These are phyloP conservation scores for Xylariaceae sp. DNA, from an alignment of 2,329 filamentous ascomycete species.

Conservation along the genomic window DNA sequence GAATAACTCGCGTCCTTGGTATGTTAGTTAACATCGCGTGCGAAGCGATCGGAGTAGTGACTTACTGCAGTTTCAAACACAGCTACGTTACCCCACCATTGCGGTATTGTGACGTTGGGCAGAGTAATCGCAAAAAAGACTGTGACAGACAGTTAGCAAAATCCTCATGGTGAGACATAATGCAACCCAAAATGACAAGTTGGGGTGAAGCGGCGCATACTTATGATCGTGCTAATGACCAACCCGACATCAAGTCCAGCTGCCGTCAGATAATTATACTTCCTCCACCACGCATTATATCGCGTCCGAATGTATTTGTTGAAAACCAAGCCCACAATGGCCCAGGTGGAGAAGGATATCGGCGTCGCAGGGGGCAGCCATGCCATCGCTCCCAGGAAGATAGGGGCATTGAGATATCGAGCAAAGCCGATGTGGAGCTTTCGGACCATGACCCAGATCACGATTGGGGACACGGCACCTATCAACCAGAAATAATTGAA, in stretches of 20 bases:
- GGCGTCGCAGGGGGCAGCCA: slow-evolving; percentile 59
- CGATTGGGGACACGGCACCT: slow-evolving; percentile 46
- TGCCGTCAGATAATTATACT: slow-evolving; percentile 41
- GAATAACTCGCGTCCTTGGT: slow-evolving; percentile 33
- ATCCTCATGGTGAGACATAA: too few relatives aligned
- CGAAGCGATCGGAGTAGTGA: slow-evolving; percentile 32
- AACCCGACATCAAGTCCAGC: slow-evolving; percentile 40
- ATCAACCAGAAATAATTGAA: slow-evolving; percentile 56
- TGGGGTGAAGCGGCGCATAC: too few relatives aligned
- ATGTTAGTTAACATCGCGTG: slow-evolving; percentile 18
- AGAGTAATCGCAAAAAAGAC: slow-evolving; percentile 38
- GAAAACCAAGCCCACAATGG: slow-evolving; percentile 55
- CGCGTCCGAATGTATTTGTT: slow-evolving; percentile 54
- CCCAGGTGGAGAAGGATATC: slow-evolving; percentile 59
- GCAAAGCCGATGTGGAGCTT: slow-evolving; percentile 41
- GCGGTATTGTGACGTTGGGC: slow-evolving; percentile 36
- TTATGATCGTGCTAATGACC: slow-evolving; percentile 36
- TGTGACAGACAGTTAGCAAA: too few relatives aligned
- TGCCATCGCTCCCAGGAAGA: slow-evolving; percentile 55
- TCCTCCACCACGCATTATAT: slow-evolving; percentile 59
- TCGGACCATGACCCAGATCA: slow-evolving; percentile 44
- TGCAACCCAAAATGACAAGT: too few relatives aligned
- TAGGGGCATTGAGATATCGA: slow-evolving; percentile 53
- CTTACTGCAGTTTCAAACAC: slow-evolving; percentile 36
- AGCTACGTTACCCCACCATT: slow-evolving; percentile 53